These are phyloP conservation scores for Coprinellus micaceus DNA, from an alignment of 768 basidiomycete genomes.

Conservation along the genomic window DNA sequence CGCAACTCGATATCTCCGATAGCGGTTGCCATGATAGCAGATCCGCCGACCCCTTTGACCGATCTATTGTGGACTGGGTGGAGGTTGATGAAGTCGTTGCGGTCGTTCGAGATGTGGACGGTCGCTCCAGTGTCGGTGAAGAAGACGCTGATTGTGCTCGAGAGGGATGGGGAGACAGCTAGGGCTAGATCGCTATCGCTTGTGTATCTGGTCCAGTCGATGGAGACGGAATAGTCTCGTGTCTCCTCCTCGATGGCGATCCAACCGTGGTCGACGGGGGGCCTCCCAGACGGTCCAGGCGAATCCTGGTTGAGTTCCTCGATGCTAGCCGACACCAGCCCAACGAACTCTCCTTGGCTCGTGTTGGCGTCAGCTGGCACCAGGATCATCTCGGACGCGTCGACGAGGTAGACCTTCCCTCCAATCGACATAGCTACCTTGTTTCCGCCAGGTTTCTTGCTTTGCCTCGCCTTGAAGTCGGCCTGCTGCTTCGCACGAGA, in stretches of 20 bases:
- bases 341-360: background rate
- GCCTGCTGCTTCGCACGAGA: conserved; percentile 9
- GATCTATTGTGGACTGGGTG: conserved; percentile 17
- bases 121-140: conserved; percentile 26
- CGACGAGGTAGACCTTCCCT: background rate
- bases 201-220: conserved; percentile 11
- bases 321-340: background rate
- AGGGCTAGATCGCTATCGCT: too few species aligned
- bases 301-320: background rate
- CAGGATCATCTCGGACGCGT: background rate
- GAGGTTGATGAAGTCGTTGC: conserved; percentile 22
- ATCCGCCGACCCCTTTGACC: conserved; percentile 26
- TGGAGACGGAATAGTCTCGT: background rate
- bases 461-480: background rate
- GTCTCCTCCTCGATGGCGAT: background rate
- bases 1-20: conserved; percentile 21
- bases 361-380: background rate
- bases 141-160: conserved; percentile 10
- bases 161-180: background rate
- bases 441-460: background rate
- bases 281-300: too few species aligned
- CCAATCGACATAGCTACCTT: background rate
- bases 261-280: background rate
- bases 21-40: conserved; percentile 20
- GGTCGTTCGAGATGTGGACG: conserved; percentile 20